Conservation (phyloP, 2,329 filamentous ascomycete species). For the Scedosporium apiospermum region DNA sequence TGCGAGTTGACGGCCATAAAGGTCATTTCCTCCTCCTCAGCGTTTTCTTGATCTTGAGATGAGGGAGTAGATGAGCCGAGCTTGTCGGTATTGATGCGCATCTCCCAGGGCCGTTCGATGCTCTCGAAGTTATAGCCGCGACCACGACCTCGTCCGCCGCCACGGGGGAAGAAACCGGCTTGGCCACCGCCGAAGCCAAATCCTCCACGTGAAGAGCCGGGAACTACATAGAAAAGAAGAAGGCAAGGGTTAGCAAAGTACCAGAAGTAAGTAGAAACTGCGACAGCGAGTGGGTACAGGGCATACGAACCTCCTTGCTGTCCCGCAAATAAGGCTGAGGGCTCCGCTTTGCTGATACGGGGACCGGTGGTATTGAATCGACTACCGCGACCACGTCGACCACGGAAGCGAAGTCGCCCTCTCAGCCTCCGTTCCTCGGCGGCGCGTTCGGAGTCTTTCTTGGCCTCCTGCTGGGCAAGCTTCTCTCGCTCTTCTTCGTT, state of each 20-base stretch:
- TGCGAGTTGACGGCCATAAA: conserved; percentile 10
- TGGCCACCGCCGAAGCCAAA: not conserved
- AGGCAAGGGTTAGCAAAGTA: not conserved
- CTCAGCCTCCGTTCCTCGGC: conserved; percentile 28
- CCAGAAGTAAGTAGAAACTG: not conserved
- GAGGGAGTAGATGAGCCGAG: conserved; percentile 34
- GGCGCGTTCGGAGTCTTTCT: conserved; percentile 30
- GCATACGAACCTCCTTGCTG: not conserved
- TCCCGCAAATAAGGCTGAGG: conserved; percentile 3
- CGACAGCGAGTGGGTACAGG: not conserved
- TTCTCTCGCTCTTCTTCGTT: conserved; percentile 39
- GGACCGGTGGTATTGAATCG: conserved; percentile 26
- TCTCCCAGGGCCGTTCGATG: conserved; percentile 25
- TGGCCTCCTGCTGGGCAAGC: conserved; percentile 33
- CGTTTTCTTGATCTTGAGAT: conserved; percentile 35
- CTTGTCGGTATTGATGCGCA: conserved; percentile 47
- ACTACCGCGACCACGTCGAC: conserved; percentile 32
- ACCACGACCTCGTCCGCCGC: conserved; percentile 17
- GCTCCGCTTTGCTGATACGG: conserved; percentile 24
- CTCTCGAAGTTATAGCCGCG: conserved; percentile 12
- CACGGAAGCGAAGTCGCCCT: conserved; percentile 28
- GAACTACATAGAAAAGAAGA: not conserved
- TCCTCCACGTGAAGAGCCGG: not conserved
- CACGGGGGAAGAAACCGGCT: not conserved
- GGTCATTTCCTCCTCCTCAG: conserved; percentile 9